Percentiles rank a stretch among this genome's conserved stretches.
These are phyloP conservation scores for Claviceps spartinae DNA, from an alignment of 2,329 filamentous ascomycete species.

Conservation along the genomic window DNA sequence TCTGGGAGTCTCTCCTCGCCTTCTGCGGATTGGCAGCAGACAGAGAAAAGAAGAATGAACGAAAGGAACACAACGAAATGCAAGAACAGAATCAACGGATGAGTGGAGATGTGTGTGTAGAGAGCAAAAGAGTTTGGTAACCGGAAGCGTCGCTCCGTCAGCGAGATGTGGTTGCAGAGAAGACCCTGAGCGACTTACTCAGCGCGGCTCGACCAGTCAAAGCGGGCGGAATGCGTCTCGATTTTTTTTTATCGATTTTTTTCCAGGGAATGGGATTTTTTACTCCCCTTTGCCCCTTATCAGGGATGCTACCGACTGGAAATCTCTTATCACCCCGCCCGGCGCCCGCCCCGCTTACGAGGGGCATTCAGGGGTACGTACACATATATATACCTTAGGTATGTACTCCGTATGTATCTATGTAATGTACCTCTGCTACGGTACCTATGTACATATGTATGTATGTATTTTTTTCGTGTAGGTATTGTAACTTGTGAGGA, in stretches of 20 bases:
- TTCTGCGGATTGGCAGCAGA: not conserved
- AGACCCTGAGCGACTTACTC: not conserved
- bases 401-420: too few species aligned
- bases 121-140: not conserved
- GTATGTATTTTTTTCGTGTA: too few species aligned
- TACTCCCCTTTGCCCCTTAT: not conserved
- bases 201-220: not conserved
- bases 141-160: not conserved
- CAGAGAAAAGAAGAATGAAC: not conserved
- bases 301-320: not conserved
- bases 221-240: too few species aligned
- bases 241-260: not conserved
- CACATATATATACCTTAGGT: not conserved
- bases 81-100: not conserved
- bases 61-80: not conserved
- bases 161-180: not conserved
- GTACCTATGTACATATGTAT: too few species aligned
- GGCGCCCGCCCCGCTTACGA: not conserved
- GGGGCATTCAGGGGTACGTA: not conserved
- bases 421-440: too few species aligned
- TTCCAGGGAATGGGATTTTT: not conserved
- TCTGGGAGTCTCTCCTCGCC: not conserved
- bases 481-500: too few species aligned
- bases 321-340: constrained; percentile 2
- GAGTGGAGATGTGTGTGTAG: not conserved